Base-by-base conservation (phyloP, 139 green algal genomes). In the Tetradesmus obliquus region DNA sequence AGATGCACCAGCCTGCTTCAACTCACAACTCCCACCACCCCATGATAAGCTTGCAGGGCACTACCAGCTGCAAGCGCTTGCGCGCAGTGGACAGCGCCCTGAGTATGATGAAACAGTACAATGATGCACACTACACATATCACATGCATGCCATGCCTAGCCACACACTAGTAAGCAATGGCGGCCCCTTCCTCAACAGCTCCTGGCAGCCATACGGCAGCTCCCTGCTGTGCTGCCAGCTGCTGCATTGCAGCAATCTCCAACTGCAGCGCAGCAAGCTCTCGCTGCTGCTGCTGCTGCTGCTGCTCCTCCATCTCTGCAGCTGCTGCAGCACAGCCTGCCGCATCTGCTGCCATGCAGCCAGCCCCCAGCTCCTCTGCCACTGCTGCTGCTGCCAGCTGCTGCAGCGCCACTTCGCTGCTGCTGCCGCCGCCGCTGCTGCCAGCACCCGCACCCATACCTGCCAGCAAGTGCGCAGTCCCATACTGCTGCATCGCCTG, bases 401-500 rank as follows among this genome's bases (percentile, higher is more conserved):
- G 66, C 66, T 76, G 66, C 17, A 76, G 15, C 66, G 15, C 66
- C 66, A 76, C 66, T 9, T 76, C 66, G 24, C 8, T 76, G 17
- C 66, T 76, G 66, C 66, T 76, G 66, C 66, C 66, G 17, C 66
- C 66, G 8, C 66, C 66, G 66, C 66, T 76, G 66, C 66, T 76
- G 66, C 66, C 66, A n/a, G 66, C 66, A n/a, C 66, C 66, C 66
- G n/a, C n/a, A 13, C 66, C 66, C 8, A 71, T 4, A 0, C 60
- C 60, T 4, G 66, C 66, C 17, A 76, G 17, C 66, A 76, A 19
- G 74, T 82, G 74, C 24, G 62, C 84, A 88, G 84, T 82, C 2
- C 86, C 86, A 32, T 83, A 62, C 66, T 90, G 71, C 62, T 20
- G 55, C 84, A 89, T 89, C 20, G 84, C 84, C 17, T 53, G 58